Percentiles rank a stretch among this genome's conserved stretches.
Evolutionary conservation across 768 basidiomycete genomes (phyloP).

Genomic region (Pisolithus tinctorius): DNA sequence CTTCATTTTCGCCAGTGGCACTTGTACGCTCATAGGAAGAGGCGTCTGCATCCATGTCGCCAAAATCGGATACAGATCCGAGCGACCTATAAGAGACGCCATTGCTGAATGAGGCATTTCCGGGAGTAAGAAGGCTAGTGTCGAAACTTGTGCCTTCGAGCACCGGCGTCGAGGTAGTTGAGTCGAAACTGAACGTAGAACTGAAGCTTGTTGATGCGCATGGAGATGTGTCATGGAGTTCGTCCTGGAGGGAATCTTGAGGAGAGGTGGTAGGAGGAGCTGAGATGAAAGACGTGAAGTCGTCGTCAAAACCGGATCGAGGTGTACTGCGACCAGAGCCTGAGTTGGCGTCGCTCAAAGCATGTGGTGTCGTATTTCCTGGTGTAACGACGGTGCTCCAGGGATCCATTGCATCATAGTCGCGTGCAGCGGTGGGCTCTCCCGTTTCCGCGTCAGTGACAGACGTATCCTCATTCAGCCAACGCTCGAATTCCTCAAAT

Average conservation of each 20-base stretch:
- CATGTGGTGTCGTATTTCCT: slow-evolving; percentile 19
- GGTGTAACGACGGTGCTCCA: slow-evolving; percentile 35
- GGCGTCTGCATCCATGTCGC: slow-evolving; percentile 32
- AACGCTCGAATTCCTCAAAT: slow-evolving; percentile 53
- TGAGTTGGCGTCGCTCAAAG: slow-evolving; percentile 14
- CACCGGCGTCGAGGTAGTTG: slow-evolving; percentile 18
- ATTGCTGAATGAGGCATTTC: slow-evolving; percentile 4
- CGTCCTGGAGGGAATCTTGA: background rate
- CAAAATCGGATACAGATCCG: slow-evolving; percentile 56
- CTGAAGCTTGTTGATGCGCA: slow-evolving; percentile 16
- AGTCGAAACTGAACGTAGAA: slow-evolving; percentile 23
- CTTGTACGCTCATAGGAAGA: slow-evolving; percentile 10
- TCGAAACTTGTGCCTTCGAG: slow-evolving; percentile 13
- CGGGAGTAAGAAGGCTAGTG: slow-evolving; percentile 12
- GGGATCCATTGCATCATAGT: slow-evolving; percentile 24
- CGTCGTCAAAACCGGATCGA: slow-evolving; percentile 59
- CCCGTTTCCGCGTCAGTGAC: slow-evolving; percentile 3
- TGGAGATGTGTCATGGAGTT: slow-evolving; percentile 1
- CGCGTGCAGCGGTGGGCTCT: slow-evolving; percentile 13
- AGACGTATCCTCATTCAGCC: slow-evolving; percentile 46
- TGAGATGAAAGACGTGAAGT: slow-evolving; percentile 71
- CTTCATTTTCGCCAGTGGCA: slow-evolving; percentile 6
- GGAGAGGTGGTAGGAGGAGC: slow-evolving; percentile 31
- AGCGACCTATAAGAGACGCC: slow-evolving; percentile 42
- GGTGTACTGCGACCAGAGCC: slow-evolving; percentile 28